Base-by-base conservation (phyloP, 805 yeast species). In the Cyberlindnera petersonii region DNA sequence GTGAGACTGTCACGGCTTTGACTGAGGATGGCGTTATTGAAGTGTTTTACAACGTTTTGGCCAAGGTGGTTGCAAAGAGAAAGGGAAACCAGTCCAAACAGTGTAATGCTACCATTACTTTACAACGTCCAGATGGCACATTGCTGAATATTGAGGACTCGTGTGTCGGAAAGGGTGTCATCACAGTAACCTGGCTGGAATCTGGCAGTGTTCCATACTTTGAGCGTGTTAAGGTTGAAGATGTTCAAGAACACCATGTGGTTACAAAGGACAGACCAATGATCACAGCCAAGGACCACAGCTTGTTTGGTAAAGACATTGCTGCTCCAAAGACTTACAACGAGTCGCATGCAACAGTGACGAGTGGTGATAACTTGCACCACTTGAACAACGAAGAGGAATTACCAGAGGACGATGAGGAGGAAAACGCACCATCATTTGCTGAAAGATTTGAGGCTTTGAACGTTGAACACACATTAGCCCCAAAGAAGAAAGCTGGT, bases 21-120 rank as follows among this genome's bases (percentile, higher is more conserved):
- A 83, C 89, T 10, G 95, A 87, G 58, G 79, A 75, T 42, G 96
- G 96, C 6, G 53, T 60, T 10, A 66, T 85, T 7, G 96, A 88
- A 57, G 54, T 86, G 2, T 89, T 87, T 63, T 68, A 69, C 37
- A 69, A 79, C 49, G 82, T 88, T 5, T 65, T 66, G 47, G 50
- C 58, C 11, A 45, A 49, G 20, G 43, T 47, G 15, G 51, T 47
- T 9, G 64, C 58, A n/a, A 72, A 59, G 63, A 72, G 65, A 69
- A 72, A 66, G 69, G 69, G 71, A 49, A 50, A 64, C 55, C 46
- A 74, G 48, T 79, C 89, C 2, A 72, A 74, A 40, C 71, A 74
- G 46, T 59, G 77, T 2, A 64, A 68, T 37, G 68, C 70, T 16
- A 61, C 60, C 5, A 54, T 85, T 15, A 60, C 57, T 28, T 51